Evolutionary conservation across 768 basidiomycete species (phyloP), one percentile per base, ranked within the genome.

Genomic region (Pisolithus microcarpus): DNA sequence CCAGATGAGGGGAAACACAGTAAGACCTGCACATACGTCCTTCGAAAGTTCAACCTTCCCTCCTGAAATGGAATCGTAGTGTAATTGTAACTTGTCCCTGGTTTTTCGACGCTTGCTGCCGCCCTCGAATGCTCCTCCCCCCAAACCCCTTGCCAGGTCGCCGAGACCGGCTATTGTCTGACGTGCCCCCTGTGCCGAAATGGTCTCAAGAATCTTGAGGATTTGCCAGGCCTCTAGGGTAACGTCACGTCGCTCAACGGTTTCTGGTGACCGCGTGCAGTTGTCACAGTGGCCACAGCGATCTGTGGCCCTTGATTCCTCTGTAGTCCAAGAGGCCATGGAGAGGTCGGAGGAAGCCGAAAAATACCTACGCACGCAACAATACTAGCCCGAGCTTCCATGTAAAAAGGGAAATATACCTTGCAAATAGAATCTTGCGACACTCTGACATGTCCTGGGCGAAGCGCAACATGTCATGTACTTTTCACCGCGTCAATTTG

Each of bases 241-340:
- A 28, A 85, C 84, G 59, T 94, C 87, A 48, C 72, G 70, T 18
- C 71, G 68, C 5, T 77, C 72, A 52, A 86, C 62, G 7, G 73
- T 68, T 1, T 75, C 77, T 2, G 76, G 69, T 23, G 75, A 57
- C 38, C 90, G 80, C 4, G 65, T 77, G 68, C 94, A 96, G 64
- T 96, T 97, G 70, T 98, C 94, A 69, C 92, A 96, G 61, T 91
- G 87, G 0, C 84, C 87, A 58, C 94, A 96, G n/a, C 67, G 76
- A 30, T 77, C 74, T 40, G 80, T 72, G 6, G 81, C 81, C 50
- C 78, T 74, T 11, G 75, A 72, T 19, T 84, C 82, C 38, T 72
- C 75, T 8, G 78, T 86, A 7, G 84, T 75, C 88, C 91, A 93
- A 4, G 85, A 78, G 48, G 81, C 74, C 51, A 89, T 71, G 5